Evolutionary conservation across 202 grass and related monocot genomes (phyloP).

Genomic region (Panicum hallii): DNA sequence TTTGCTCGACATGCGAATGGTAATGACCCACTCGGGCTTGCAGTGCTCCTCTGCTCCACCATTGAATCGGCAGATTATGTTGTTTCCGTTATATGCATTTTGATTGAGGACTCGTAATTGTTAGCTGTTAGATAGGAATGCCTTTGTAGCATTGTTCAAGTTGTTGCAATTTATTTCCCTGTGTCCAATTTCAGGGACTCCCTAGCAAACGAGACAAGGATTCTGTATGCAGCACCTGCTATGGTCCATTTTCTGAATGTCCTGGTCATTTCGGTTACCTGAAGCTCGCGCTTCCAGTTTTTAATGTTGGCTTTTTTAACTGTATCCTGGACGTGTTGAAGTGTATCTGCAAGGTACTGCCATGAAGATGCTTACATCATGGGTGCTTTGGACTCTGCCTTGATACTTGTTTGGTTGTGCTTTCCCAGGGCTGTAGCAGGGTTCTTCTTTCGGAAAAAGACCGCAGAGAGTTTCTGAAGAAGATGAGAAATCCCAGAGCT

Average conservation of each 20-base stretch:
- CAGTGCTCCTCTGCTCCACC: not conserved
- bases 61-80: not conserved
- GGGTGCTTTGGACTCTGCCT: not conserved
- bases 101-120: not conserved
- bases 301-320: constrained; percentile 85
- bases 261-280: constrained; percentile 97
- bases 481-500: constrained; percentile 88
- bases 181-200: constrained; percentile 65
- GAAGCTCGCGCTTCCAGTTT: constrained; percentile 87
- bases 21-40: constrained; percentile 19
- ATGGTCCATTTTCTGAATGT: constrained; percentile 67
- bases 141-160: not conserved
- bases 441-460: constrained; percentile 71
- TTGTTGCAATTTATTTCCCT: constrained; percentile 10
- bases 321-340: constrained; percentile 76
- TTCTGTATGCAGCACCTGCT: constrained; percentile 60
- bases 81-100: constrained; percentile 10
- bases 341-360: constrained; percentile 94
- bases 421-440: constrained; percentile 75
- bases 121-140: not conserved
- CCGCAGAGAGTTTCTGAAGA: constrained; percentile 73
- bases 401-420: constrained; percentile 30
- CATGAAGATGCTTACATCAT: constrained; percentile 31
- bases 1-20: constrained; percentile 79
- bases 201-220: constrained; percentile 53